These are phyloP conservation scores for Candida glucosophila DNA, from an alignment of 1,139 yeast species.

Conservation along the genomic window DNA sequence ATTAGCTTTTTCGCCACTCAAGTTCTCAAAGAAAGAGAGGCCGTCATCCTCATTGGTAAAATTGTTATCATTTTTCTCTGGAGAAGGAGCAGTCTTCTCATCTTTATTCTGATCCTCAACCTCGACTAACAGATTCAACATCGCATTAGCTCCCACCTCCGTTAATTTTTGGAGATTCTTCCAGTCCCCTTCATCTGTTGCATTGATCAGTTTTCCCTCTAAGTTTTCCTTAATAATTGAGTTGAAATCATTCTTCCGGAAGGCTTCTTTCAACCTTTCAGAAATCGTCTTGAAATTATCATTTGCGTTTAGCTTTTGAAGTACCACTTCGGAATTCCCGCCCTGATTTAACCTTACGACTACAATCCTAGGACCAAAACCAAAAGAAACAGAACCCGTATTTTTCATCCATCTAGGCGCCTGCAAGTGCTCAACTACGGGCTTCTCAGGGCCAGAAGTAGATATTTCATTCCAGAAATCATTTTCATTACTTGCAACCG, in stretches of 20 bases:
- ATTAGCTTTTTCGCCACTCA: constrained; percentile 21
- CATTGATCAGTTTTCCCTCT: constrained; percentile 27
- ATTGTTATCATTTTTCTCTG: constrained; percentile 11
- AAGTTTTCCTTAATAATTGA: constrained; percentile 48
- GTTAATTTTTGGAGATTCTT: constrained; percentile 52
- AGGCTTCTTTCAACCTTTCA: constrained; percentile 47
- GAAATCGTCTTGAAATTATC: constrained; percentile 31
- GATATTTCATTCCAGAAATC: constrained; percentile 78
- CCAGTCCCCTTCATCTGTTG: constrained; percentile 67
- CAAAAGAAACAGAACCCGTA: constrained; percentile 75
- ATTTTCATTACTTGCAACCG: constrained; percentile 49
- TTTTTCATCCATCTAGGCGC: constrained; percentile 87
- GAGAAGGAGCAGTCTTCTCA: constrained; percentile 2
- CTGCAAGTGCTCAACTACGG: constrained; percentile 57
- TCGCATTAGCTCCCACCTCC: constrained; percentile 37
- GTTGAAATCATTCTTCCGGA: constrained; percentile 45
- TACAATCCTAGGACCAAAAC: constrained; percentile 88
- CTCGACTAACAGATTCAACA: constrained; percentile 12
- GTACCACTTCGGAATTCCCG: constrained; percentile 37
- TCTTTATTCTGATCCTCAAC: constrained; percentile 2
- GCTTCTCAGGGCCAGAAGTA: constrained; percentile 66
- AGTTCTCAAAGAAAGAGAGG: constrained; percentile 41
- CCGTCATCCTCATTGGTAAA: constrained; percentile 21
- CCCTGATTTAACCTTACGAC: constrained; percentile 36
- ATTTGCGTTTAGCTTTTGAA: constrained; percentile 40